A percentile compares a stretch with the other conserved stretches of the same genome.
Evolutionary conservation across 495 filamentous ascomycete genomes (phyloP).

Genomic region (Emericellopsis terricola): DNA sequence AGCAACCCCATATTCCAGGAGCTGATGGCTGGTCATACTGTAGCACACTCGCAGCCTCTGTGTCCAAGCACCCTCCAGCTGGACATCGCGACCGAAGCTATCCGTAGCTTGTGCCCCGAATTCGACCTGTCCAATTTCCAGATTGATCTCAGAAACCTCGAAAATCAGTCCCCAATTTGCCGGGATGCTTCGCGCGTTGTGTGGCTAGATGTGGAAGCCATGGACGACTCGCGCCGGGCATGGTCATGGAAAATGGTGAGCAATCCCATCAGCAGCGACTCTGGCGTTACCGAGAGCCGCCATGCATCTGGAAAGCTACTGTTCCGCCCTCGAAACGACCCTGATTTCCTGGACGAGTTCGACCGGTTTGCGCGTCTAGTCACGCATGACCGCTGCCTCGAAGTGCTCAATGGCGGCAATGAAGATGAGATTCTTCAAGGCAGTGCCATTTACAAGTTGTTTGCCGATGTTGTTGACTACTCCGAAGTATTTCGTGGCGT

Average conservation of each 20-base stretch:
- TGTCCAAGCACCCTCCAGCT: slow-evolving; percentile 27
- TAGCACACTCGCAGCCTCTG: slow-evolving; percentile 10
- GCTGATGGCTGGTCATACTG: not conserved
- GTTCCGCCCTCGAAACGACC: not conserved
- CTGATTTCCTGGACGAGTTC: not conserved
- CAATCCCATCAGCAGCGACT: not conserved
- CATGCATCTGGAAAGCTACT: not conserved
- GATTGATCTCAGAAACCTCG: not conserved
- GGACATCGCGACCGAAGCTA: slow-evolving; percentile 12
- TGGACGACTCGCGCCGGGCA: not conserved
- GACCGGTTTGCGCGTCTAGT: not conserved
- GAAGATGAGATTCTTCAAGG: slow-evolving; percentile 5
- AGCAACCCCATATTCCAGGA: not conserved
- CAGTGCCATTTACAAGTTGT: slow-evolving; percentile 5
- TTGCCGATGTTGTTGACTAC: slow-evolving; percentile 7
- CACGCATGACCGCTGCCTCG: not conserved
- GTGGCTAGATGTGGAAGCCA: not conserved
- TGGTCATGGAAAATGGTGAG: not conserved
- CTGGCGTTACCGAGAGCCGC: not conserved
- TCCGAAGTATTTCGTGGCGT: slow-evolving; percentile 19
- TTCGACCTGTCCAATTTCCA: not conserved
- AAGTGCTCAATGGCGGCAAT: slow-evolving; percentile 21
- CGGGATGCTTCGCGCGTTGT: not conserved
- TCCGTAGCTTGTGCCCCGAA: not conserved
- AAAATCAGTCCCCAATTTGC: not conserved